Base-by-base conservation (phyloP, 139 green algal genomes). In the Chlamydomonas asymmetrica region DNA sequence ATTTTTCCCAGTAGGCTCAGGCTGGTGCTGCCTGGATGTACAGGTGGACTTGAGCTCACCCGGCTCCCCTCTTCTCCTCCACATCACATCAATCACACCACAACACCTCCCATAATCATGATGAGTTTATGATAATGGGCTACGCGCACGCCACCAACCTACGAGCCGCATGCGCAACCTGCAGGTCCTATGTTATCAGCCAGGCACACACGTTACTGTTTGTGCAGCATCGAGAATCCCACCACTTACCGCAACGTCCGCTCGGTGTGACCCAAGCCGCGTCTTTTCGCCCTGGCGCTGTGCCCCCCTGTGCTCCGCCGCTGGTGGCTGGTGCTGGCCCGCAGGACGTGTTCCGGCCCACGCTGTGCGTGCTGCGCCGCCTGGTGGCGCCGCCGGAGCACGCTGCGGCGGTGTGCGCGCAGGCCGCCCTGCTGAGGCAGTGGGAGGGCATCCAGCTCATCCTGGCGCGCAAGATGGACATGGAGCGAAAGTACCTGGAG, bases 401-500 rank as follows among this genome's bases (percentile, higher is more conserved):
- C n/a, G 83, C 85, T 23, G 40, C 67, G 35, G 49, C 40, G 2
- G 61, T 90, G 7, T 66, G 62, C 2, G 57, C 27, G 2, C 64
- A 59, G 34, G 43, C 75, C 23, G 35, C 38, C 22, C 50, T 88
- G 4, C 23, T 93, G 32, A 66, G 63, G 66, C 82, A 90, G 71
- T 88, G 89, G 83, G 87, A 94, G 63, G 85, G 87, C 41, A 87
- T 97, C 8, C 76, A 73, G 2, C 84, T 91, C 68, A 73, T 97
- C 65, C 82, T 97, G 37, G 45, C 61, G 4, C 78, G 88, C 37
- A 92, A 92, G 74, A 77, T 89, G 13, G 80, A 91, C 3, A 85
- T 79, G 61, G 92, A 95, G 77, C 78, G 79, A 0, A 91, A 89
- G 45, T 97, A 97, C 77, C 87, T 97, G 32, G 76, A 74, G 25